These are phyloP conservation scores for Mucor saturninus DNA, from an alignment of 371 early-diverging fungal genomes.

Conservation along the genomic window DNA sequence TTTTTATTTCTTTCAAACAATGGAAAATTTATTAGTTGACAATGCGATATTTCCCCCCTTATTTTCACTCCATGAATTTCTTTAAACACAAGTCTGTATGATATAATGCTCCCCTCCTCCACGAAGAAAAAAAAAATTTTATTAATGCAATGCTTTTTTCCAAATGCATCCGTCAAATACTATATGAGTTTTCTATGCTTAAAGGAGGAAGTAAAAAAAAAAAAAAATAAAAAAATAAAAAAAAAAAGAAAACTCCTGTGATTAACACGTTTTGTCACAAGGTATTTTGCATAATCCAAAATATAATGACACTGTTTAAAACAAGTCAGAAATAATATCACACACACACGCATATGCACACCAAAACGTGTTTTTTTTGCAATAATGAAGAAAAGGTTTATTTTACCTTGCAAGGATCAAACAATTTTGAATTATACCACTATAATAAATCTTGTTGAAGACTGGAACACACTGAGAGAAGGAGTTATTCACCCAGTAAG, in stretches of 20 bases:
- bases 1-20: too few species aligned
- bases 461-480: not conserved
- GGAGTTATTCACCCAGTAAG: not conserved
- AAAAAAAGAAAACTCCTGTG: slow-evolving; percentile 4
- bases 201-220: not conserved
- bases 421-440: not conserved
- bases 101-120: too few species aligned
- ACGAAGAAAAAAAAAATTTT: too few species aligned
- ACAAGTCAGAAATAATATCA: too few species aligned
- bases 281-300: slow-evolving; percentile 4
- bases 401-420: not conserved
- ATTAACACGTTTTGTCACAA: not conserved
- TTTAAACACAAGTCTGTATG: too few species aligned
- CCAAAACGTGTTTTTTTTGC: not conserved
- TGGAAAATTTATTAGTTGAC: too few species aligned
- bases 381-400: not conserved
- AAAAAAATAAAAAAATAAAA: not conserved
- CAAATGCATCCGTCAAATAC: too few species aligned
- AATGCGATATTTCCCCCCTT: too few species aligned
- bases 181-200: too few species aligned
- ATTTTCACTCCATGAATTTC: too few species aligned
- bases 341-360: not conserved
- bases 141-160: too few species aligned
- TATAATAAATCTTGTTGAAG: not conserved
- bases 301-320: not conserved